These are phyloP conservation scores for Irpex lacteus DNA, from an alignment of 1,284 basidiomycete species.

Conservation along the genomic window DNA sequence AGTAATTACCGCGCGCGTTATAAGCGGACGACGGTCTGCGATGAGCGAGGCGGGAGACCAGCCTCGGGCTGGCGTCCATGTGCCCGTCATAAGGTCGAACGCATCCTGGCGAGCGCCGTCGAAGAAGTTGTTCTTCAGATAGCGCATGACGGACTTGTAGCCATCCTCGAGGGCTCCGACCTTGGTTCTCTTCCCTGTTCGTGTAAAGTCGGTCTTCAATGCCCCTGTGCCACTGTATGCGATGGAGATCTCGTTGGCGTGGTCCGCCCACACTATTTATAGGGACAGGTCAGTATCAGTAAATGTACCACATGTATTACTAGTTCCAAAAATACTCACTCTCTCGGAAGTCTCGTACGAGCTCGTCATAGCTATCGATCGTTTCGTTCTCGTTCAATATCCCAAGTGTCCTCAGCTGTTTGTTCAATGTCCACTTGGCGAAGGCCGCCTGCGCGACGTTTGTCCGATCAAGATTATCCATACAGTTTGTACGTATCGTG, in stretches of 20 bases:
- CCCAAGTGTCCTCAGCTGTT: slow-evolving; percentile 74
- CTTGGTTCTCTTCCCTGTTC: slow-evolving; percentile 86
- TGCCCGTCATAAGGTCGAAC: slow-evolving; percentile 92
- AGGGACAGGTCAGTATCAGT: not conserved
- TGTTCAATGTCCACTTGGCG: slow-evolving; percentile 81
- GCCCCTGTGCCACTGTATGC: slow-evolving; percentile 97
- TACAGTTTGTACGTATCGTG: slow-evolving; percentile 83
- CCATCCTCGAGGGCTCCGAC: slow-evolving; percentile 86
- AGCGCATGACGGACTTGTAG: slow-evolving; percentile 83
- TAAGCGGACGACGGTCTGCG: slow-evolving; percentile 74
- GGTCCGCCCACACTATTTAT: slow-evolving; percentile 90
- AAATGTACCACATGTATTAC: not conserved
- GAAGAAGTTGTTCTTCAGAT: slow-evolving; percentile 96
- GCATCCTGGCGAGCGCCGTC: slow-evolving; percentile 95
- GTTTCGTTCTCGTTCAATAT: slow-evolving; percentile 68
- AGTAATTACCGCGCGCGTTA: slow-evolving; percentile 75
- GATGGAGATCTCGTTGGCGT: slow-evolving; percentile 88
- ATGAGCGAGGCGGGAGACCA: slow-evolving; percentile 59
- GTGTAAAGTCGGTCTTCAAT: slow-evolving; percentile 95
- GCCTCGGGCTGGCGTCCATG: slow-evolving; percentile 79
- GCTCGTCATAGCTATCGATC: slow-evolving; percentile 75
- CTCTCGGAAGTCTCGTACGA: slow-evolving; percentile 86
- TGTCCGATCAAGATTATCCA: slow-evolving; percentile 96
- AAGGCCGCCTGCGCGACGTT: slow-evolving; percentile 94
- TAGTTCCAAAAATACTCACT: slow-evolving; percentile 41